A percentile compares a stretch with the other conserved stretches of the same genome.
These are phyloP conservation scores for Knufia fluminis DNA, from an alignment of 2,329 filamentous ascomycete species.

Conservation along the genomic window DNA sequence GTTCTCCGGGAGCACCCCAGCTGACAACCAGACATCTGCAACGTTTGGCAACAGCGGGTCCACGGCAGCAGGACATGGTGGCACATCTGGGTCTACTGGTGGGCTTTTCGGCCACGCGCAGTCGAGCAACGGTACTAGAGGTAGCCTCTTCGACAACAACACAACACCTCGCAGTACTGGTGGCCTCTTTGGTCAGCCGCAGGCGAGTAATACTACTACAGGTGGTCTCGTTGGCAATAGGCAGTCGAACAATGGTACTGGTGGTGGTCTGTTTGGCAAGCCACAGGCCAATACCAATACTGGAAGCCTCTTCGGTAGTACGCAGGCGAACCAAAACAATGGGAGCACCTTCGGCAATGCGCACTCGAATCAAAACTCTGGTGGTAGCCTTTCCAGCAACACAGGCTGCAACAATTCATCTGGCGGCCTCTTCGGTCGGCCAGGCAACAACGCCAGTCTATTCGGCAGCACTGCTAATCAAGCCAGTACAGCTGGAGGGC, in stretches of 20 bases:
- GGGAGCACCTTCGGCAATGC: too few relatives aligned
- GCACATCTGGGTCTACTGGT: background rate
- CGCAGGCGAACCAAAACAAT: too few relatives aligned
- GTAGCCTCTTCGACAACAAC: background rate
- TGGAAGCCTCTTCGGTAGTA: too few relatives aligned
- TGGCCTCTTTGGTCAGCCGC: background rate
- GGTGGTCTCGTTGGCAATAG: too few relatives aligned
- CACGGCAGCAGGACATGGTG: too few relatives aligned
- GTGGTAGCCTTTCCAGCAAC: background rate
- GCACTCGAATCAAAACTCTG: too few relatives aligned
- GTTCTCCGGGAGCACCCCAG: background rate
- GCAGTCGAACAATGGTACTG: too few relatives aligned
- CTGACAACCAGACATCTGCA: background rate
- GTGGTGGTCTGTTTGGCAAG: too few relatives aligned
- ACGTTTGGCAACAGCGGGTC: background rate
- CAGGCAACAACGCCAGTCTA: background rate
- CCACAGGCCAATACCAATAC: background rate
- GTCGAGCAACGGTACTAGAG: background rate
- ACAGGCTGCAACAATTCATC: background rate
- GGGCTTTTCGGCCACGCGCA: background rate
- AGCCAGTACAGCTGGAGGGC: background rate
- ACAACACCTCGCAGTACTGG: background rate
- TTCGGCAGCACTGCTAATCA: background rate
- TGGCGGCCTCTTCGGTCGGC: background rate
- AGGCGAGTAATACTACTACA: background rate